Percentiles rank a stretch among this genome's conserved stretches.
Conservation (phyloP, 2,329 filamentous ascomycete species). For the Rhexocercosporidium sp. region DNA sequence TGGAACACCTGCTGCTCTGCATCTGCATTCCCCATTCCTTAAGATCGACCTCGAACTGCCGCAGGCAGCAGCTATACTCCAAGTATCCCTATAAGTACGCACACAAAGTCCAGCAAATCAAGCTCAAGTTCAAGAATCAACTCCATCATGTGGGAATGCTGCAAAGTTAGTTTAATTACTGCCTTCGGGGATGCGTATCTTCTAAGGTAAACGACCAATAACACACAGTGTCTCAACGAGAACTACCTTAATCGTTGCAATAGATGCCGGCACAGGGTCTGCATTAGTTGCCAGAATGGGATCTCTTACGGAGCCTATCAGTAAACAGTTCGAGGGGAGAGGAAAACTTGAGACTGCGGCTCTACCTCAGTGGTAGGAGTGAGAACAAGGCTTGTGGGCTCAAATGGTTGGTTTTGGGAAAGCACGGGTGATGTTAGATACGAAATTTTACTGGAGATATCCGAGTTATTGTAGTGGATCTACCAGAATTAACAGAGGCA, state of each 20-base stretch:
- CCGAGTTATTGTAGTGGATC: no score
- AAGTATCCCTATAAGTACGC: background rate
- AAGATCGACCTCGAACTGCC: background rate
- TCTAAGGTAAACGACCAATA: background rate
- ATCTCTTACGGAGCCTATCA: background rate
- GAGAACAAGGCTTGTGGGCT: no score
- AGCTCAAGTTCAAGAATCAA: background rate
- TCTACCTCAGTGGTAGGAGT: no score
- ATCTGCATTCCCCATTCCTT: background rate
- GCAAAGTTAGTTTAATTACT: background rate
- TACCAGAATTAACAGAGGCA: background rate
- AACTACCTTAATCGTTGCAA: background rate
- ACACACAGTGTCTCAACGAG: background rate
- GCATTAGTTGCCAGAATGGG: background rate
- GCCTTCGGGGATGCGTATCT: background rate
- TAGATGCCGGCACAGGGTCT: background rate
- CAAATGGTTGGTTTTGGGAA: background rate
- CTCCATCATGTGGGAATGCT: background rate
- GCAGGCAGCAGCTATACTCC: background rate
- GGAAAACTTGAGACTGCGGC: no score
- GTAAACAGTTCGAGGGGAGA: background rate
- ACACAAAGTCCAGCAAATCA: background rate
- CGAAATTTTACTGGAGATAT: background rate
- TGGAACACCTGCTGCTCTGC: no score
- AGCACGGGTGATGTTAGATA: background rate